Conservation (phyloP, 2,329 filamentous ascomycete genomes). For the Penicillium sp. region DNA sequence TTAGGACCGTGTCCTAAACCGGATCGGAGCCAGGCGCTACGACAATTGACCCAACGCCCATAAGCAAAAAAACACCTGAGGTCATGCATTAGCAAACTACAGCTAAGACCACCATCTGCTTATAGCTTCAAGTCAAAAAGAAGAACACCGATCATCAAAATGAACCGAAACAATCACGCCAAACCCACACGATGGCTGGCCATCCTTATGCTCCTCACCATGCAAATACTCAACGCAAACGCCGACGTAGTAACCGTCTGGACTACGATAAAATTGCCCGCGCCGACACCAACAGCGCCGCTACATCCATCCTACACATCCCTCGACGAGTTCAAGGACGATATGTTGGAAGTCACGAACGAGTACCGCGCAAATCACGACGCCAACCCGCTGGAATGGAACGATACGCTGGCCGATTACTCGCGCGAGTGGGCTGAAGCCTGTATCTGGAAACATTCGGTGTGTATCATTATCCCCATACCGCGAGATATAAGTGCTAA, state of each 20-base stretch:
- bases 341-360: slow-evolving; percentile 60
- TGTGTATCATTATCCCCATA: slow-evolving; percentile 8
- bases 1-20: neutral
- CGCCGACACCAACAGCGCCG: slow-evolving; percentile 20
- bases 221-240: neutral
- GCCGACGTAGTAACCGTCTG: slow-evolving; percentile 14
- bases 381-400: slow-evolving; percentile 54
- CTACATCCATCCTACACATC: slow-evolving; percentile 37
- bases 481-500: neutral
- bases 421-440: slow-evolving; percentile 44
- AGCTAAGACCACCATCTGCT: neutral
- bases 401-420: slow-evolving; percentile 51
- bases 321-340: slow-evolving; percentile 36
- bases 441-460: slow-evolving; percentile 40
- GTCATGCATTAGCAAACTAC: neutral
- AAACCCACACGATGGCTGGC: neutral
- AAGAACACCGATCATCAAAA: neutral
- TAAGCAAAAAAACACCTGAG: neutral
- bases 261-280: slow-evolving; percentile 16
- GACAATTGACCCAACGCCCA: neutral
- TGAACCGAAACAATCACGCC: neutral
- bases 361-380: slow-evolving; percentile 56
- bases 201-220: neutral
- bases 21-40: slow-evolving; percentile 2
- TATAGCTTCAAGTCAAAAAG: neutral